These are phyloP conservation scores for Oryza rufipogon DNA, from an alignment of 176 grass and related monocot genomes.

Conservation along the genomic window DNA sequence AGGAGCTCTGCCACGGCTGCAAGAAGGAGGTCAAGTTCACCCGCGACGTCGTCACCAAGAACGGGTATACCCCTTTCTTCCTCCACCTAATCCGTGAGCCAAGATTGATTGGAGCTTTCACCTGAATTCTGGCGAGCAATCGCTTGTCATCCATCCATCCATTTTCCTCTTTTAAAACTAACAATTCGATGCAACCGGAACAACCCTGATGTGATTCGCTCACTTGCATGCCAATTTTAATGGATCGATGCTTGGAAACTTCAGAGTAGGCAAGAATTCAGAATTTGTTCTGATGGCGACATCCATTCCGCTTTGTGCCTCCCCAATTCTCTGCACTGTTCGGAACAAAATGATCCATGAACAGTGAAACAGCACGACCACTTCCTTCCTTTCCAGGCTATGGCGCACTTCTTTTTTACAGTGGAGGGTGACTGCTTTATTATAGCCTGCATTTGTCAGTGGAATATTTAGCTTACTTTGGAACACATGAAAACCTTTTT, in stretches of 20 bases:
- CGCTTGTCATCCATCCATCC: background rate
- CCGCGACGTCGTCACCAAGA: constrained; percentile 77
- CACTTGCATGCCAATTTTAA: constrained; percentile 5
- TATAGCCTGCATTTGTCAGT: constrained; percentile 36
- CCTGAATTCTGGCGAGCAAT: constrained; percentile 33
- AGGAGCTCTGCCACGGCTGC: constrained; percentile 91
- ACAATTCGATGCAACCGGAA: background rate
- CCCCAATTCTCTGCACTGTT: constrained; percentile 35
- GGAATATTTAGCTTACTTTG: constrained; percentile 57
- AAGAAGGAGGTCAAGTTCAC: constrained; percentile 86
- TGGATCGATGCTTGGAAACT: constrained; percentile 33
- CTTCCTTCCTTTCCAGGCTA: constrained; percentile 38
- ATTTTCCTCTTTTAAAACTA: background rate
- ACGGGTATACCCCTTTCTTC: constrained; percentile 46
- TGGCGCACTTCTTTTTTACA: constrained; percentile 45
- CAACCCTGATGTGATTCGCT: constrained; percentile 10
- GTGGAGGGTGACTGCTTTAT: constrained; percentile 43
- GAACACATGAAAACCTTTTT: constrained; percentile 48
- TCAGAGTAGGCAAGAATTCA: constrained; percentile 48
- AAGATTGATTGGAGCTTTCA: constrained; percentile 24
- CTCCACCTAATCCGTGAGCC: constrained; percentile 27
- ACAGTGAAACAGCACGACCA: constrained; percentile 34
- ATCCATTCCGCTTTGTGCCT: constrained; percentile 29
- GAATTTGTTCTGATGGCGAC: constrained; percentile 34
- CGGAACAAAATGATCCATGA: constrained; percentile 22